Conservation (phyloP, 441 rosid genomes). For the Gossypium davidsonii region DNA sequence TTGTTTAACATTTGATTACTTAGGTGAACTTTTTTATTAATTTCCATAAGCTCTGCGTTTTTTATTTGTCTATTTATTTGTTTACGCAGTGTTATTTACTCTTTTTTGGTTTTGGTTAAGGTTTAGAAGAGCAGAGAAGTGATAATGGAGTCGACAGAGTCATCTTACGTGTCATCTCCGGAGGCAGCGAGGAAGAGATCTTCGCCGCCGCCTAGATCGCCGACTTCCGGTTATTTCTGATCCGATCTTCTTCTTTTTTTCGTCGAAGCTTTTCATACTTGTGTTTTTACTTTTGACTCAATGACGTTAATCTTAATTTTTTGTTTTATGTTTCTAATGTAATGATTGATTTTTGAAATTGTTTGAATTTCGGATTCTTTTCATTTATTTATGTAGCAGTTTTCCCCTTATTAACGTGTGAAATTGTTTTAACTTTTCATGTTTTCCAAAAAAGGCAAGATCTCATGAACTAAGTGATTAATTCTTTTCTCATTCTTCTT, state of each 20-base stretch:
- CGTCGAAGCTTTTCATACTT: neutral
- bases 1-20: neutral
- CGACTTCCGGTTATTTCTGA: slow-evolving; percentile 64
- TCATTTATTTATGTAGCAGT: neutral
- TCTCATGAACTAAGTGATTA: neutral
- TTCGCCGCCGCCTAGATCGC: slow-evolving; percentile 59
- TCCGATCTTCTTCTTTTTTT: slow-evolving; percentile 38
- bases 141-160: slow-evolving; percentile 82
- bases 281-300: neutral
- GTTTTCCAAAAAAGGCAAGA: neutral
- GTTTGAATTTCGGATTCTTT: neutral
- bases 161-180: slow-evolving; percentile 74
- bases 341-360: neutral
- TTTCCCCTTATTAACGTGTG: neutral
- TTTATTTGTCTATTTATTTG: neutral
- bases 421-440: neutral
- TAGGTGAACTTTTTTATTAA: neutral
- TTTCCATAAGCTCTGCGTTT: neutral
- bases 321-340: neutral
- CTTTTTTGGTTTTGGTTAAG: neutral
- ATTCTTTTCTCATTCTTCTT: neutral
- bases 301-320: neutral
- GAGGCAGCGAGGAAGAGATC: slow-evolving; percentile 65
- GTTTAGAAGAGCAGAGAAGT: neutral
- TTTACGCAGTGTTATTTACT: neutral